phyloP scores from a whole-genome alignment of 129 eudicot species.

The Arctium minus region DNA sequence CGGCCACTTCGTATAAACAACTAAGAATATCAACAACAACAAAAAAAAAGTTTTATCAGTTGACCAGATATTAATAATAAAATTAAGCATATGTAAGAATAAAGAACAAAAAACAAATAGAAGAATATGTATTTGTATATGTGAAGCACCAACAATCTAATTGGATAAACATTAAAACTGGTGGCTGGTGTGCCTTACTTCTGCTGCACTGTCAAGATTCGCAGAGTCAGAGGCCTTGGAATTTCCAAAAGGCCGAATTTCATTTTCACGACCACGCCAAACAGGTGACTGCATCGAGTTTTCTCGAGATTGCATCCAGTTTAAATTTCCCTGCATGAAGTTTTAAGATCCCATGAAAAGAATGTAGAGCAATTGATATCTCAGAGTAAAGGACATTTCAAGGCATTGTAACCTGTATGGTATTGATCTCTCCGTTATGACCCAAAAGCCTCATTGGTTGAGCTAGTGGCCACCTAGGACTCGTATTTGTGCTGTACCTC shows the following conservation, averaged over 20 bases:
- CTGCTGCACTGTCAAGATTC: conserved; percentile 97
- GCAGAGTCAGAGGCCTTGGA: conserved; percentile 94
- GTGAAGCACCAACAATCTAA: neutral
- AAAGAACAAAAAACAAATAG: neutral
- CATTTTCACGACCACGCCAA: conserved; percentile 97
- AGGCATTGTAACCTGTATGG: conserved; percentile 74
- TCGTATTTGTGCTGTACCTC: conserved; percentile 95
- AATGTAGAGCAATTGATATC: neutral
- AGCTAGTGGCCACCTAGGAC: conserved; percentile 99
- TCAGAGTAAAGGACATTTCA: neutral
- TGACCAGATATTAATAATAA: neutral
- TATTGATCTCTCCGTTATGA: conserved; percentile 98
- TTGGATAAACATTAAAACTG: neutral
- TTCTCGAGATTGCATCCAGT: conserved; percentile 99
- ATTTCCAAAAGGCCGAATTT: conserved; percentile 95
- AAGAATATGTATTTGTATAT: neutral
- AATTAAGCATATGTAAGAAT: neutral
- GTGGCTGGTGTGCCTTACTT: conserved; percentile 44
- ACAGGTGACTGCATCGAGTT: conserved; percentile 81
- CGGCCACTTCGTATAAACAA: conserved; percentile 97
- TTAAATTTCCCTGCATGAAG: conserved; percentile 77
- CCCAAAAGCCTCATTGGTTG: conserved; percentile 99
- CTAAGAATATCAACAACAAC: conserved; percentile 31
- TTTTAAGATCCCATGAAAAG: conserved; percentile 15
- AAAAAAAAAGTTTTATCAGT: conserved; percentile 10